Evolutionary conservation across 495 filamentous ascomycete genomes (phyloP), one percentile per base, ranked within the genome.

Genomic region (Lasiosphaeria miniovina): DNA sequence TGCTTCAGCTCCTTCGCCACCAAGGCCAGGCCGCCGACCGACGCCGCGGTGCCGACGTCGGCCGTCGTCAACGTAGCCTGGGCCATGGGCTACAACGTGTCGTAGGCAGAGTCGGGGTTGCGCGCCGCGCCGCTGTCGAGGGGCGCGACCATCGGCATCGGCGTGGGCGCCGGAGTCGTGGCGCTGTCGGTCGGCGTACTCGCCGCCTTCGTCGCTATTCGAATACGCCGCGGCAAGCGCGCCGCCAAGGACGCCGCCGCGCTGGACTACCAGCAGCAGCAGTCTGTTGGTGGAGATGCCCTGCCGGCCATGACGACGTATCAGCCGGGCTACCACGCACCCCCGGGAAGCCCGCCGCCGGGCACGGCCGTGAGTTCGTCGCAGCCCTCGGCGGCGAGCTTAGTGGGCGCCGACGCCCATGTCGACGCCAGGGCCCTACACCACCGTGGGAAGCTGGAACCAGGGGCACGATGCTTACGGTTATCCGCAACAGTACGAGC

Each of bases 41-140:
- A 68, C 38, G 57, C 61, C 3, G 49, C 57, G 8, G 35, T 61
- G 6, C 65, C 65, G 0, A 70, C 68, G 10, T 64, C 68, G 3
- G 65, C 65, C 31, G 45, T 70, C 32, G 36, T 68, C 49, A 70
- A 70, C 55, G 36, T 68, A 32, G 63, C 56, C 48, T 62, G 55
- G 57, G 68, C 68, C 36, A 68, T 70, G 62, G 56, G 52, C 12
- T 70, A 62, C 58, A 59, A 62, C 45, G 54, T 65, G 6, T 40
- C 56, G 3, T 7, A 12, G n/a, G 59, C 43, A 3, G 35, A 14
- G 7, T 8, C 24, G 24, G 24, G 24, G 24, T 24, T 2, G 24
- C 43, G 12, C 12, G 12, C 17, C 1, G n/a, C 61, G 3, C 36
- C 49, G 2, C 50, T 70, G 0, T 65, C 68, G 7, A 60, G 49